A percentile compares a stretch with the other conserved stretches of the same genome.
Conservation (phyloP, 345 rosid genomes). For the Populus nigra region DNA sequence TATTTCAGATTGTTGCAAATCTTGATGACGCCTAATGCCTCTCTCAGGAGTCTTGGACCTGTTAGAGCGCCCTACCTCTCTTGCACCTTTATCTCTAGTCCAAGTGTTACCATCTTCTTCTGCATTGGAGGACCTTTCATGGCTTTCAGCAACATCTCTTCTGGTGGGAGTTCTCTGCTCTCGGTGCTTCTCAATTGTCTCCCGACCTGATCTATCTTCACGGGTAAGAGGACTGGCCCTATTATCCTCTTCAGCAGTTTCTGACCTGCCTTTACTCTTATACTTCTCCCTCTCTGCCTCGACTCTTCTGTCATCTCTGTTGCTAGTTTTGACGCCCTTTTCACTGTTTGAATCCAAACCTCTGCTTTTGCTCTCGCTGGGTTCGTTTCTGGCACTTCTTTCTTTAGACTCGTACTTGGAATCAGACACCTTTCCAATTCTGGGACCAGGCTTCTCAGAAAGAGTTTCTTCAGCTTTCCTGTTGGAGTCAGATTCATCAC, state of each 20-base stretch:
- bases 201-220: constrained; percentile 52
- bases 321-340: constrained; percentile 53
- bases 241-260: constrained; percentile 60
- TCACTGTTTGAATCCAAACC: constrained; percentile 49
- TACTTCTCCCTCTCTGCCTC: constrained; percentile 56
- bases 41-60: constrained; percentile 79
- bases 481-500: constrained; percentile 66
- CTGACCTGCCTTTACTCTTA: constrained; percentile 54
- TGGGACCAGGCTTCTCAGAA: constrained; percentile 48
- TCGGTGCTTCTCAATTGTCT: constrained; percentile 53
- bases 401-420: constrained; percentile 55
- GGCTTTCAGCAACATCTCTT: constrained; percentile 51
- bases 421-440: constrained; percentile 64
- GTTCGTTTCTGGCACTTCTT: constrained; percentile 51
- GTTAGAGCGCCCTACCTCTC: constrained; percentile 52
- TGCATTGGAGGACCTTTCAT: constrained; percentile 45
- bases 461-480: constrained; percentile 53
- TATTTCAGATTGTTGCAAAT: constrained; percentile 48
- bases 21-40: constrained; percentile 60
- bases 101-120: constrained; percentile 59
- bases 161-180: constrained; percentile 51
- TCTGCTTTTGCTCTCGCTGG: constrained; percentile 50
- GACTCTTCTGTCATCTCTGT: constrained; percentile 61
- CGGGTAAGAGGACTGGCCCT: constrained; percentile 51
- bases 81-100: constrained; percentile 48